Conservation (phyloP, 2,329 filamentous ascomycete genomes). For the Aspergillus sp. region DNA sequence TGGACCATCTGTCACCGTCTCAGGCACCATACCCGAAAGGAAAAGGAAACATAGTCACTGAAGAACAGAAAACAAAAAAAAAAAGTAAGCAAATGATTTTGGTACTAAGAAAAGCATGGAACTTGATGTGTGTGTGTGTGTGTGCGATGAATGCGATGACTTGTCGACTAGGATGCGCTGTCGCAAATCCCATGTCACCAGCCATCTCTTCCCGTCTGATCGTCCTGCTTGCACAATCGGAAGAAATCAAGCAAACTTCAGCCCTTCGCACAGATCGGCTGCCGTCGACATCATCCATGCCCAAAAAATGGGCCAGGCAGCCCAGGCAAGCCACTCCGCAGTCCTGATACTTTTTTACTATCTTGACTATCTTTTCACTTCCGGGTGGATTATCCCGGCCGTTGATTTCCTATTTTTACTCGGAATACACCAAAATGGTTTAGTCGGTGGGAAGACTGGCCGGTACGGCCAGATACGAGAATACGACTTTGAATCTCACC, state of each 20-base stretch:
- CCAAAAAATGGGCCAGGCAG: conserved; percentile 2
- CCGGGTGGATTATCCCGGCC: conserved; percentile 2
- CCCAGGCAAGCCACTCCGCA: background rate
- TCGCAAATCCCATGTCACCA: background rate
- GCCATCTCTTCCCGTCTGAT: conserved; percentile 1
- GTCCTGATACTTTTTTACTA: background rate
- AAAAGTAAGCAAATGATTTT: background rate
- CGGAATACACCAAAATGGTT: background rate
- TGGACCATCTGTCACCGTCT: conserved; percentile 8
- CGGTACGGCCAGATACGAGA: conserved; percentile 4
- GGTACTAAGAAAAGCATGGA: background rate
- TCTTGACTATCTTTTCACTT: background rate
- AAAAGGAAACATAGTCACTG: background rate
- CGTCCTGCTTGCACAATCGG: conserved; percentile 1
- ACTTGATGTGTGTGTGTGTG: background rate
- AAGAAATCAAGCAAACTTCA: background rate
- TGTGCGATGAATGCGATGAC: background rate
- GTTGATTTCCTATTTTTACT: conserved; percentile 4
- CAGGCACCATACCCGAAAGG: conserved; percentile 2
- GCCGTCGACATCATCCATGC: conserved; percentile 5
- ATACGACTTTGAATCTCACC: conserved; percentile 1
- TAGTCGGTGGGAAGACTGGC: background rate
- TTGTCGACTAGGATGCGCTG: conserved; percentile 1
- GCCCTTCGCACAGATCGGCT: background rate
- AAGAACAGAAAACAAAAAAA: background rate